Percentiles rank a stretch among this genome's conserved stretches.
Evolutionary conservation across 306 rosid species (phyloP).

Genomic region (Medicago truncatula): MtrunA17r5.0-ANR NC_053049.1:3826001-3826500

Average conservation of each 20-base stretch:
- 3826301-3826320: not conserved
- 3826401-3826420: too few relatives aligned
- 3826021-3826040: not conserved
- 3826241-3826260: not conserved
- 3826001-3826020: conserved; percentile 17
- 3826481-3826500: too few relatives aligned
- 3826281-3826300: not conserved
- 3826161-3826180: not conserved
- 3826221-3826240: not conserved
- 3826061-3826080: not conserved
- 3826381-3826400: not conserved
- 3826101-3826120: not conserved
- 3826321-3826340: not conserved
- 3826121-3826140: conserved; percentile 9
- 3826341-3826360: too few relatives aligned
- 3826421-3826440: too few relatives aligned
- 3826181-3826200: not conserved
- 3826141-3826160: conserved; percentile 6
- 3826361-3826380: too few relatives aligned
- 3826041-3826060: not conserved
- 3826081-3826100: not conserved
- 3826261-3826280: too few relatives aligned
- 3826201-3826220: not conserved
- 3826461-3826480: too few relatives aligned
- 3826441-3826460: too few relatives aligned